Evolutionary conservation across 2,329 filamentous ascomycete species (phyloP), one percentile per base, ranked within the genome.

Genomic region (Neurospora sp.): DNA sequence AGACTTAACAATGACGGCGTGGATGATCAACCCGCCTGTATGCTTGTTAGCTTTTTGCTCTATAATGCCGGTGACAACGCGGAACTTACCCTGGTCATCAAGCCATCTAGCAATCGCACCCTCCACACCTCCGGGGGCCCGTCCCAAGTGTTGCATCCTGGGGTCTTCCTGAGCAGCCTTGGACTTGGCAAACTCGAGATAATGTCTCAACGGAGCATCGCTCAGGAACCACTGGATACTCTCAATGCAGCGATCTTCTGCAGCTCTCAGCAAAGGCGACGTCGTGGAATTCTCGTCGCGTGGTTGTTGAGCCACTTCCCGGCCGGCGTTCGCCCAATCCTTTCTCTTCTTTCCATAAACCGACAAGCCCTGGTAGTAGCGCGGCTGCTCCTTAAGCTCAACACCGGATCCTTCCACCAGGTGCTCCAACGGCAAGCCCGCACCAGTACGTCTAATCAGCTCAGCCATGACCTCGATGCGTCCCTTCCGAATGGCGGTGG

Each of bases 221-320:
- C 90, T 89, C 69, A 93, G 79, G 77, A 95, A 92, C 87, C 91
- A 96, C 76, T 96, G 89, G 0, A 92, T 87, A 19, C 85, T 85
- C 46, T 90, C 86, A n/a, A 95, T 77, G 23, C 83, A 90, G 3
- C 88, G 87, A 1, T 75, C 74, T 8, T 80, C 74, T 12, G 87
- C 88, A 65, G 89, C 88, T 71, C 84, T 80, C 1, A 92, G 82
- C 8, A 92, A 79, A 3, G 89, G 91, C 2, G 89, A 86, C 0
- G 81, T 82, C 40, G 82, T 80, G 67, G 80, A 76, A 36, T 62
- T 62, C 15, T 33, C 28, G 10, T 83, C 84, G 0, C 77, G 79
- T 3, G 79, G 75, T 52, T 77, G 80, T 12, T 77, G 74, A 4
- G 82, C 79, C 40, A 82, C 77, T 38, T 81, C 81, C 12, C 86